Percentiles rank a stretch among this genome's conserved stretches.
phyloP scores from a whole-genome alignment of 2,329 filamentous ascomycete genomes.

The Microsporum canis region DNA sequence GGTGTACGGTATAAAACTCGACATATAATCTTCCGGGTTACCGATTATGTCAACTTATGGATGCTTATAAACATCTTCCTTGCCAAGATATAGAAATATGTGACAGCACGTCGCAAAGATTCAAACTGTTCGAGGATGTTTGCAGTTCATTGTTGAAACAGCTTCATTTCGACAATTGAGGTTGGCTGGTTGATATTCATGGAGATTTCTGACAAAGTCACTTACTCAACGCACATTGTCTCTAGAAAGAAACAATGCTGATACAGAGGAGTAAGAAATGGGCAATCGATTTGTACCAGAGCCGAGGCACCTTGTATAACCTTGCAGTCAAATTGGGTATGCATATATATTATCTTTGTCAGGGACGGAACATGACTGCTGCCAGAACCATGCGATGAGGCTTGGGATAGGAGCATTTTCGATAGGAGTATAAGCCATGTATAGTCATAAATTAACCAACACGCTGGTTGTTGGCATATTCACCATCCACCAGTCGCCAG shows the following conservation, averaged over 20 bases:
- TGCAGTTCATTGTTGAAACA: background rate
- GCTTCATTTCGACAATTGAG: background rate
- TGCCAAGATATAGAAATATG: background rate
- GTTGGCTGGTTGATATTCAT: background rate
- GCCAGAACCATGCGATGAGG: background rate
- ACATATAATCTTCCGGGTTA: background rate
- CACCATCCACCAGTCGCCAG: background rate
- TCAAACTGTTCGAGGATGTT: background rate
- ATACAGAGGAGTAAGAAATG: background rate
- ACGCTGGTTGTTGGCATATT: background rate
- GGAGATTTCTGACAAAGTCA: background rate
- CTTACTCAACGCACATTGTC: background rate
- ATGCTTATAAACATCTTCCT: background rate
- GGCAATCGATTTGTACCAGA: background rate
- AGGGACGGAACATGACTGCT: background rate
- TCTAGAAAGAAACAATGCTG: background rate
- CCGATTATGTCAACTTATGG: background rate
- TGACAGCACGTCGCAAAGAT: background rate
- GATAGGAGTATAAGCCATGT: background rate
- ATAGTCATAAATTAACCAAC: background rate
- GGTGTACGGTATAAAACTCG: background rate
- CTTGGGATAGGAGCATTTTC: background rate
- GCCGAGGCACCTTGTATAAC: background rate
- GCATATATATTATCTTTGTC: conserved; percentile 2
- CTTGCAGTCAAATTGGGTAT: background rate